Percentiles rank a stretch among this genome's conserved stretches.
These are phyloP conservation scores for Populus simonii DNA, from an alignment of 345 rosid genomes.

Conservation along the genomic window DNA sequence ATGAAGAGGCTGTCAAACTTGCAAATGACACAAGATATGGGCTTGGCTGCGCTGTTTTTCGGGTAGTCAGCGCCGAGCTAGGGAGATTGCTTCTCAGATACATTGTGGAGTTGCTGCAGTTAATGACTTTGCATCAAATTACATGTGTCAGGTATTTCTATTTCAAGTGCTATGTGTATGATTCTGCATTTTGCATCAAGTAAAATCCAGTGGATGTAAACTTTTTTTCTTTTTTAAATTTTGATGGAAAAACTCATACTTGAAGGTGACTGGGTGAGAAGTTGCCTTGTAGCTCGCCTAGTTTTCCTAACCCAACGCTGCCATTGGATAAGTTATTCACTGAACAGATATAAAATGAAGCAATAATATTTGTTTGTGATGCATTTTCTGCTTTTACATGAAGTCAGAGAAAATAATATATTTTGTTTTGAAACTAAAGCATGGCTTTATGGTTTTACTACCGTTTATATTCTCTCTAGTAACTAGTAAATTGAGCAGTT, in stretches of 20 bases:
- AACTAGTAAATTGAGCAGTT: not conserved
- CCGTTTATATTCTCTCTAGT: not conserved
- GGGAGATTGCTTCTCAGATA: constrained; percentile 75
- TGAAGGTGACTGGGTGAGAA: not conserved
- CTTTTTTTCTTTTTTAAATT: not conserved
- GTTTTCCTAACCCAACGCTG: not conserved
- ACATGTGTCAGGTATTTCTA: constrained; percentile 86
- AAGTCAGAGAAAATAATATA: not conserved
- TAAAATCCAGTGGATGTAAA: not conserved
- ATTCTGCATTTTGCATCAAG: not conserved
- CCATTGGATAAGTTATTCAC: not conserved
- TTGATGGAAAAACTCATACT: not conserved
- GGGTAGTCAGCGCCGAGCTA: constrained; percentile 73
- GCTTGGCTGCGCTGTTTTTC: constrained; percentile 94
- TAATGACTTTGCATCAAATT: constrained; percentile 86
- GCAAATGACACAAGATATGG: constrained; percentile 94
- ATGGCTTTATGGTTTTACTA: not conserved
- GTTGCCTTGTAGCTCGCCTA: not conserved
- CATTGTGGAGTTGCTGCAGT: constrained; percentile 87
- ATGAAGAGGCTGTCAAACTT: constrained; percentile 83
- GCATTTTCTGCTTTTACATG: not conserved
- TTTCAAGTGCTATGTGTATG: not conserved
- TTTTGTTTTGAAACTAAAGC: not conserved
- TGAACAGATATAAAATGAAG: too few relatives aligned
- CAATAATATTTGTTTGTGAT: not conserved